These are phyloP conservation scores for Flaveria bidentis DNA, from an alignment of 129 eudicot genomes.

Conservation along the genomic window DNA sequence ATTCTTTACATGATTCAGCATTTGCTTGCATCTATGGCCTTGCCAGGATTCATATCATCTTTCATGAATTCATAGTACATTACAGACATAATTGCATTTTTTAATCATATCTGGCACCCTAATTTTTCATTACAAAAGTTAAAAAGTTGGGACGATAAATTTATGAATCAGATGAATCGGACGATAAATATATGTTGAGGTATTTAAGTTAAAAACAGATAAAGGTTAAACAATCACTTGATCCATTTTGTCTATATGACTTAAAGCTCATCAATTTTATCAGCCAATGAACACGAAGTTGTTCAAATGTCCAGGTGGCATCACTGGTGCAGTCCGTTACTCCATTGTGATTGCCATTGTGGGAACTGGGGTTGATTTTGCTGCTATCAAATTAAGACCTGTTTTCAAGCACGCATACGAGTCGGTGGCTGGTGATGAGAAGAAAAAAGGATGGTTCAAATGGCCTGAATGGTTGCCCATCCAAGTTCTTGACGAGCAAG, in stretches of 20 bases:
- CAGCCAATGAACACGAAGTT: slow-evolving; percentile 16
- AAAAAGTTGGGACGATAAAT: background rate
- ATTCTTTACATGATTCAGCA: no score
- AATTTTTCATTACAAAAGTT: no score
- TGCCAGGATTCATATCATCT: no score
- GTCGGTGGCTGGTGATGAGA: slow-evolving; percentile 31
- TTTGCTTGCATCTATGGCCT: no score
- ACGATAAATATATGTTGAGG: slow-evolving; percentile 2
- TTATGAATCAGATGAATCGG: background rate
- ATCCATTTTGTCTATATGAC: background rate
- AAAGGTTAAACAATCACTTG: background rate
- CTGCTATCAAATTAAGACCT: slow-evolving; percentile 53
- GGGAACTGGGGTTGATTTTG: slow-evolving; percentile 79
- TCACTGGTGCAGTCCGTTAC: slow-evolving; percentile 63
- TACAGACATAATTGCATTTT: no score
- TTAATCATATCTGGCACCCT: no score
- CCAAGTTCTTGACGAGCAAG: slow-evolving; percentile 88
- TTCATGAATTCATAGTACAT: no score
- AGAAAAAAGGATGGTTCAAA: slow-evolving; percentile 51
- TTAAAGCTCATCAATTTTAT: background rate
- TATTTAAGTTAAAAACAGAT: background rate
- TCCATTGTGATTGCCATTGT: slow-evolving; percentile 71
- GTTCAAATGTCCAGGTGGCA: slow-evolving; percentile 57
- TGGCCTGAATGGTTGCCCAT: slow-evolving; percentile 98
- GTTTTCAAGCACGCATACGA: slow-evolving; percentile 35